Base-by-base conservation (phyloP, 208 protist species). In the Herpetomonas tarakana region DNA sequence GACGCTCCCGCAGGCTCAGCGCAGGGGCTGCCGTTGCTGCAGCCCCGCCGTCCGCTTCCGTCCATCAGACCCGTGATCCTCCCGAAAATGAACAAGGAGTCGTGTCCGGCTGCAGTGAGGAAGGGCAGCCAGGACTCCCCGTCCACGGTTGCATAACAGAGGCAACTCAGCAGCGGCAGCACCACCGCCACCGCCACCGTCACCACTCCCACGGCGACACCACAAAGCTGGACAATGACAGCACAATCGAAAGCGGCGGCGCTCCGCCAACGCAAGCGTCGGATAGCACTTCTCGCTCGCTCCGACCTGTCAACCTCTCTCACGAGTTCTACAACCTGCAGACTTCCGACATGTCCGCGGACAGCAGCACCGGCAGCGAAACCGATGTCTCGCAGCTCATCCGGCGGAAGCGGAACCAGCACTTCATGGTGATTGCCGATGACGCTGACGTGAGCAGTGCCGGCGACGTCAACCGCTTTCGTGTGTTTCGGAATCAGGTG, bases 351-450 rank as follows among this genome's bases (percentile, higher is more conserved):
- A 7, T 18, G 6, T 52, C 46, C 46, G 46, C n/a, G 12, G 46
- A 52, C 46, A 52, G 21, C 46, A 52, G 46, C 46, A 52, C 18
- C 46, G 46, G 46, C 46, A 52, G 46, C 46, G 18, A 26, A 19
- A 19, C 46, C 11, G 46, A 52, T 7, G 9, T 52, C 46, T 27
- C 22, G 21, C 46, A 52, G 18, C 22, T 52, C 22, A 52, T 26
- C n/a, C 46, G n/a, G 12, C 22, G 21, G 24, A 19, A 52, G 46
- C 46, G 21, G 7, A 26, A 52, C 11, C 18, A 52, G 18, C 46
- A 52, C n/a, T 52, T 52, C 22, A 52, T 52, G 46, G 46, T 52
- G 46, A 52, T 52, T 19, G 18, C 46, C 46, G 46, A 52, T 52
- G 46, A 52, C 46, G 46, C 46, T 9, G 21, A 52, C 9, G 18